Base-by-base conservation (phyloP, 2,329 filamentous ascomycete genomes). In the Nigrospora osmanthi region DNA sequence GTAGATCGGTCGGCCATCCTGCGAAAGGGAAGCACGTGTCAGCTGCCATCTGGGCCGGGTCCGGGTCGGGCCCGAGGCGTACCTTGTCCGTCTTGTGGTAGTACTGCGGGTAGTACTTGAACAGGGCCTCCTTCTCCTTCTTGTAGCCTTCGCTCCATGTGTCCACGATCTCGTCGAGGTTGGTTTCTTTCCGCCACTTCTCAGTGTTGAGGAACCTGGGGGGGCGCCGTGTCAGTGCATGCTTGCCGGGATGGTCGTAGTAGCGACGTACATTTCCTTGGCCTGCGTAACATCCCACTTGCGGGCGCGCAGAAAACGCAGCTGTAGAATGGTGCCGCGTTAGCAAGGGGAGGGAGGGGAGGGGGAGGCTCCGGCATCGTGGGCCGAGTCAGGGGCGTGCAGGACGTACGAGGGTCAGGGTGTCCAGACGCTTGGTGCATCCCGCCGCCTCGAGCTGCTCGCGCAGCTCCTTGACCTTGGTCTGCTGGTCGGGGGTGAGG, bases 1-100 rank as follows among this genome's bases (percentile, higher is more conserved):
- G 75, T 98, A 98, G 54, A 97, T 81, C 43, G 93, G 93, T 56
- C 93, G 87, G 56, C 93, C 93, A 71, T 97, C 93, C 89, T 95
- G 54, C 32, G 38, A 34, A 23, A 35, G 33, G 38, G 13, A 23
- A 14, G 10, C 39, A 40, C 2, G 38, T 43, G 35, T 42, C 30
- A 50, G 33, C 41, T 38, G 40, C 47, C 47, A 23, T 43, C 46
- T 32, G 38, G 42, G 7, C 6, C 6, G 13, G n/a, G 17, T 7
- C 3, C 32, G 12, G 30, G 15, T 35, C 16, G 12, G 23, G 10
- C 7, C 16, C 11, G 7, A n/a, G 17, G 40, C 46, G 32, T 65
- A 84, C 81, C 71, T 89, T 89, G 70, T 93, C 88, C 12, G 83
- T 91, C 75, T 96, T 96, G 80, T 98, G 93, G 74, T 98, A 98